These are phyloP conservation scores for Globisporangium alternatum DNA, from an alignment of 352 stramenopile species.

Conservation along the genomic window DNA sequence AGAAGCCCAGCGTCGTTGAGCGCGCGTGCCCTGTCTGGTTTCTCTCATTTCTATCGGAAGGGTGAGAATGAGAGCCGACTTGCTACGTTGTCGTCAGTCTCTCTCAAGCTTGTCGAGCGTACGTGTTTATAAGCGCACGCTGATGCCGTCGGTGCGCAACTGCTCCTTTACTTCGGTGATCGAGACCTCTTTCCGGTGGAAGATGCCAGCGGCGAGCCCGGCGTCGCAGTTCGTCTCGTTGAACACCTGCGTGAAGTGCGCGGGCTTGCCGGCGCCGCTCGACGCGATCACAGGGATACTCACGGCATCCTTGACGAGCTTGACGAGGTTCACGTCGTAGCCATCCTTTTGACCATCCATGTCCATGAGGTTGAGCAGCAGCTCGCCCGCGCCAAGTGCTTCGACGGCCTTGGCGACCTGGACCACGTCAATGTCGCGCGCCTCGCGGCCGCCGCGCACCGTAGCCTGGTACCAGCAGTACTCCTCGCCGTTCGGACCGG, in stretches of 20 bases:
- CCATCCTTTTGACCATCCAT: conserved; percentile 97
- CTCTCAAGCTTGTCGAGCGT: not conserved
- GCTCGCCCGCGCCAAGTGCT: conserved; percentile 94
- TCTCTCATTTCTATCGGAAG: not conserved
- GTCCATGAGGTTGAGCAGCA: conserved; percentile 99
- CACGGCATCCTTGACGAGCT: conserved; percentile 84
- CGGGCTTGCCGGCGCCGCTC: conserved; percentile 91
- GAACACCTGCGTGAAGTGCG: conserved; percentile 97
- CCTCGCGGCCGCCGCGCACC: conserved; percentile 94
- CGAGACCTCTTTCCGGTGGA: conserved; percentile 96
- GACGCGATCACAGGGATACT: conserved; percentile 97
- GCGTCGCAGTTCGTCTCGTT: conserved; percentile 89
- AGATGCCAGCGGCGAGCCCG: conserved; percentile 97
- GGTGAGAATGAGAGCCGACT: not conserved
- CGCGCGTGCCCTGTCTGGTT: not conserved
- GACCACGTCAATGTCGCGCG: conserved; percentile 85
- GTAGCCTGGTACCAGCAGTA: conserved; percentile 99
- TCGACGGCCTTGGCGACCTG: conserved; percentile 87
- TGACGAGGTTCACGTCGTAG: conserved; percentile 68
- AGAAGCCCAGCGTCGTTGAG: not conserved
- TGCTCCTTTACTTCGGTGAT: conserved; percentile 94
- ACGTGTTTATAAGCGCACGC: conserved; percentile 50
- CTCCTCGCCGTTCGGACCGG: conserved; percentile 91
- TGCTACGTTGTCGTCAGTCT: not conserved
- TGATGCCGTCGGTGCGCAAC: conserved; percentile 73